phyloP scores from a whole-genome alignment of 2,329 filamentous ascomycete genomes.

The Monilinia polystroma region DNA sequence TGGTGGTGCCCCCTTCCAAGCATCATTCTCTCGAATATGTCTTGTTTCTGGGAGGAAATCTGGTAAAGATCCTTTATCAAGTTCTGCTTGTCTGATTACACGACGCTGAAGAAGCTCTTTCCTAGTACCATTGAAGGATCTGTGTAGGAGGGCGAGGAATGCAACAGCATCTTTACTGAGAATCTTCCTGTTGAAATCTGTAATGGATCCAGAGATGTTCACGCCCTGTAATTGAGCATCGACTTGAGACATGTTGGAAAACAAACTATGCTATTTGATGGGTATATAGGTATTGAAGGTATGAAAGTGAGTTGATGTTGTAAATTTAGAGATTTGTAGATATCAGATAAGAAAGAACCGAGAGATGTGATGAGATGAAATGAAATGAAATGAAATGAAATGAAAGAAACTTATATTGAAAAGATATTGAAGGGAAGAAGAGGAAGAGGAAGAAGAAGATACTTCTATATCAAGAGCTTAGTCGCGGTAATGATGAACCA shows the following conservation, averaged over 20 bases:
- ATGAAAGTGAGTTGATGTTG: background rate
- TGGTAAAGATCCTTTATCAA: constrained; percentile 83
- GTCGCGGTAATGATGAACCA: constrained; percentile 18
- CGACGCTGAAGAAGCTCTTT: constrained; percentile 87
- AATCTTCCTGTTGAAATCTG: constrained; percentile 81
- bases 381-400: too few species aligned
- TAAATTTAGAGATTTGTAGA: background rate
- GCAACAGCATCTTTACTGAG: constrained; percentile 85
- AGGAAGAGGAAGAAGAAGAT: constrained; percentile 3
- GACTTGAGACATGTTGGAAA: constrained; percentile 59
- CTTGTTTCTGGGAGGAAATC: constrained; percentile 96
- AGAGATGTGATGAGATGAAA: background rate
- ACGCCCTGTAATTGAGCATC: constrained; percentile 85
- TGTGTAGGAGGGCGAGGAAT: constrained; percentile 91
- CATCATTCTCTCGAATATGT: constrained; percentile 89
- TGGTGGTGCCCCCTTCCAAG: constrained; percentile 89
- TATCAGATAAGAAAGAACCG: background rate
- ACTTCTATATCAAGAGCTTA: constrained; percentile 18
- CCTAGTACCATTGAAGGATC: constrained; percentile 87
- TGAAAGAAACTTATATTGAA: background rate
- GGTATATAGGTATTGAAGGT: constrained; percentile 1
- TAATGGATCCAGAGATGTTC: constrained; percentile 76
- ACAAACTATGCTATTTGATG: background rate
- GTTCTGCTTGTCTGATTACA: constrained; percentile 81
- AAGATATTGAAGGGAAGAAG: constrained; percentile 3